Conservation (phyloP, 1,284 basidiomycete species). For the Ceratobasidium sp. region DNA sequence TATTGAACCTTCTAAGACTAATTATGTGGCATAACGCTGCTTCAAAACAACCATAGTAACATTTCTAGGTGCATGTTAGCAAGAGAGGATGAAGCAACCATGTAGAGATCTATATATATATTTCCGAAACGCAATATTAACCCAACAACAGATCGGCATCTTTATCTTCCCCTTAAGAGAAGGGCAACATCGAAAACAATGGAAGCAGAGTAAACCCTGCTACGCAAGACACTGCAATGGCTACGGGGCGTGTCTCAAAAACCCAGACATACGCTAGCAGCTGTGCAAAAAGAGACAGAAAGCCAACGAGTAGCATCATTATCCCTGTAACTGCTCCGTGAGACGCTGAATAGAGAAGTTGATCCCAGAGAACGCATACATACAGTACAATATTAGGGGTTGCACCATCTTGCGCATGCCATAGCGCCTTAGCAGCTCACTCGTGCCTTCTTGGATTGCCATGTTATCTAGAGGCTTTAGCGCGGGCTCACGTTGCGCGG, state of each 20-base stretch:
- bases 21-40: too few relatives aligned
- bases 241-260: background rate
- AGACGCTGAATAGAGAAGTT: background rate
- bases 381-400: background rate
- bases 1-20: too few relatives aligned
- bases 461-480: background rate
- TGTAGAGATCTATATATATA: too few relatives aligned
- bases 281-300: background rate
- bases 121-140: too few relatives aligned
- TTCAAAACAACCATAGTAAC: too few relatives aligned
- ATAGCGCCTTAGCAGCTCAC: background rate
- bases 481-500: background rate
- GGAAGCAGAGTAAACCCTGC: background rate
- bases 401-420: background rate
- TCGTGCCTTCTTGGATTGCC: background rate
- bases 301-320: background rate
- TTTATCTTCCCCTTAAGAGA: too few relatives aligned
- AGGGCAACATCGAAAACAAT: background rate
- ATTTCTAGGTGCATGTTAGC: too few relatives aligned
- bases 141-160: too few relatives aligned
- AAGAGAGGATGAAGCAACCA: too few relatives aligned
- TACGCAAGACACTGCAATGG: conserved; percentile 1
- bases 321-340: background rate
- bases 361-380: background rate
- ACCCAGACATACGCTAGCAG: background rate